Base-by-base conservation (phyloP, 2,329 filamentous ascomycete genomes). In the Plectosphaerella sp. region DNA sequence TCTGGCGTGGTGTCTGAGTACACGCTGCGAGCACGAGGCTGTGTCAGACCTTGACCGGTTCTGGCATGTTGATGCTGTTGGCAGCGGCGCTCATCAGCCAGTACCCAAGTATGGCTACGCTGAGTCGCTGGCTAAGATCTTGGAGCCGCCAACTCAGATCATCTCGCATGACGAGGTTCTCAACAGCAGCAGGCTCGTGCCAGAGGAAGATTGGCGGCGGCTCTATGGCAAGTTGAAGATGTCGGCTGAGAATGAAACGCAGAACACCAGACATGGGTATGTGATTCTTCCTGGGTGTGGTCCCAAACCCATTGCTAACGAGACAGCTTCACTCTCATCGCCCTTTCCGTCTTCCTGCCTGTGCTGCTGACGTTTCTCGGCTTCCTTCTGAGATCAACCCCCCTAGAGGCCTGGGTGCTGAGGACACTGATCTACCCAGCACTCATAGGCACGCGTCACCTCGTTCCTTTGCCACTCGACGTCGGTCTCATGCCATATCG, bases 291-390 rank as follows among this genome's bases (percentile, higher is more conserved):
- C 16, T 20, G 8, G 4, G 4, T 9, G 22, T 20, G 41, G 12
- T 9, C 16, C n/a, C 15, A n/a, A 11, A 43, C n/a, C 7, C 16
- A 15, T 43, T 5, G 9, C 47, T 47, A 3, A 18, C 18, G 58
- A 55, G 51, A 58, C 12, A 57, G 60, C 41, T 54, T 66, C 20
- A 56, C 59, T 18, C 48, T 67, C 42, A 56, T 64, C 15, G 64
- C 66, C 14, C 7, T 18, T 16, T 18, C 18, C n/a, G 58, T 69
- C 11, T 59, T 64, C 6, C 57, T 68, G 16, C 67, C 67, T 3
- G 56, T 69, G 14, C 39, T 56, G 6, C 50, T 67, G 1, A 71
- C 70, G 1, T 55, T 71, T 1, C 46, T 67, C n/a, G 64, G 68
- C 14, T 69, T 67, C 54, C n/a, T 72, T 2, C 63, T 69, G 0